phyloP scores from a whole-genome alignment of 108 stramenopile genomes.

The Mediolabrus comicus region DNA sequence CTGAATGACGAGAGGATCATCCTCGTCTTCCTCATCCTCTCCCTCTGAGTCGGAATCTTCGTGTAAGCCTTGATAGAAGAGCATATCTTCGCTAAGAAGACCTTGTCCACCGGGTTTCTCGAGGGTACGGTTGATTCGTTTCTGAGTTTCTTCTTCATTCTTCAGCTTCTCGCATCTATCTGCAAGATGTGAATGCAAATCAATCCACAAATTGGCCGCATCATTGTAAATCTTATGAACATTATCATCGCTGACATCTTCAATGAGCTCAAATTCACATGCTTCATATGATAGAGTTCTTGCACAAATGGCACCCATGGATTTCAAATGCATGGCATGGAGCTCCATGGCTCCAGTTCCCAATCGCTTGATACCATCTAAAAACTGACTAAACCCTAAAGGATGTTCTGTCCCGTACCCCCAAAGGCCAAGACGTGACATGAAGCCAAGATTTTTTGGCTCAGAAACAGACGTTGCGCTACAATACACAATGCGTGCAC shows the following conservation, averaged over 20 bases:
- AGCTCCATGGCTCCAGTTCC: slow-evolving; percentile 77
- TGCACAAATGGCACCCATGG: slow-evolving; percentile 49
- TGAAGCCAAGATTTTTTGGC: slow-evolving; percentile 68
- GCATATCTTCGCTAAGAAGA: slow-evolving; percentile 7
- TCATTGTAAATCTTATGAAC: slow-evolving; percentile 40
- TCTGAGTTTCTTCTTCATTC: background rate
- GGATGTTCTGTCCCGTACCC: slow-evolving; percentile 32
- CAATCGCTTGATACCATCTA: slow-evolving; percentile 40
- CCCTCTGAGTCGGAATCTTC: slow-evolving; percentile 18
- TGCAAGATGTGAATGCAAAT: slow-evolving; percentile 29
- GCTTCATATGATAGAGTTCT: slow-evolving; percentile 63
- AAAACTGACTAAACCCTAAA: slow-evolving; percentile 52
- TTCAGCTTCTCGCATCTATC: slow-evolving; percentile 18
- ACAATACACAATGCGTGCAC: slow-evolving; percentile 71
- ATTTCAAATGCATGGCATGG: slow-evolving; percentile 72
- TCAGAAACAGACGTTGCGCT: slow-evolving; percentile 67
- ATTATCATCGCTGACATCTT: slow-evolving; percentile 33
- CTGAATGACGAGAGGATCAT: slow-evolving; percentile 13
- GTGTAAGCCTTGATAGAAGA: slow-evolving; percentile 8
- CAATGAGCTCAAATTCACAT: slow-evolving; percentile 64
- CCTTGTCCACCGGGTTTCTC: background rate
- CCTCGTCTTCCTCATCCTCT: slow-evolving; percentile 17
- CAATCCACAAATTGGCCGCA: slow-evolving; percentile 58
- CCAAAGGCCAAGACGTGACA: slow-evolving; percentile 44
- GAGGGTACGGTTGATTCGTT: background rate